Conservation (phyloP, 164 flowering plant genomes). For the Tinospora cordifolia region DNA sequence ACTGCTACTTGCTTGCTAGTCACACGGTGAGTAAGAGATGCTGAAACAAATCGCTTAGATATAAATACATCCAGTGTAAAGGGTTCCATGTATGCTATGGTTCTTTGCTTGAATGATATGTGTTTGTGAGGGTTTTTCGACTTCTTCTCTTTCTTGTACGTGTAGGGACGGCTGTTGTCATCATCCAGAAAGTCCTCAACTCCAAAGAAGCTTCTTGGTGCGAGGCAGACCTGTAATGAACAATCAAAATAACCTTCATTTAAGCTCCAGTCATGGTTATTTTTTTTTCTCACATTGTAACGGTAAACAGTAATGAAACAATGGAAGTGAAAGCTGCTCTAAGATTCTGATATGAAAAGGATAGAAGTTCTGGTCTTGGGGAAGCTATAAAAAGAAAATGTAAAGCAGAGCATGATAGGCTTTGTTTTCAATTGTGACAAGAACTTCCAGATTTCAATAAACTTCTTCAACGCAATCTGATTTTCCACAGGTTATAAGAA, state of each 20-base stretch:
- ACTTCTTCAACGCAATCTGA: no score
- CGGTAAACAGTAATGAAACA: no score
- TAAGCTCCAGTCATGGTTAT: background rate
- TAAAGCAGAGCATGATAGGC: no score
- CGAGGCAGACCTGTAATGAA: conserved; percentile 35
- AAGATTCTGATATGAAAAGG: no score
- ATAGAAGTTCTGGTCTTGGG: no score
- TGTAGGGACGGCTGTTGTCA: conserved; percentile 82
- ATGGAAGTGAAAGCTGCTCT: no score
- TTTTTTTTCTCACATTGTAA: no score
- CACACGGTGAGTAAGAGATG: conserved; percentile 85
- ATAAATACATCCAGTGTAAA: conserved; percentile 87
- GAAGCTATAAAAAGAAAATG: no score
- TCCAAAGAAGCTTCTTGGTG: conserved; percentile 89
- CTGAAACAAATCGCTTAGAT: conserved; percentile 90
- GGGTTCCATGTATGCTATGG: conserved; percentile 84
- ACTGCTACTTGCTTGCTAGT: conserved; percentile 91
- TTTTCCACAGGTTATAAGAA: no score
- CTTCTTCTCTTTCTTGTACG: conserved; percentile 79
- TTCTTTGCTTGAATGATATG: conserved; percentile 77
- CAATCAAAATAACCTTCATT: background rate
- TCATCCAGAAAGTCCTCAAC: conserved; percentile 89
- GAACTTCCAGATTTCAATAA: no score
- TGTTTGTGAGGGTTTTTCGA: conserved; percentile 83
- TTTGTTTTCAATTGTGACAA: no score